A percentile compares a stretch with the other conserved stretches of the same genome.
These are phyloP conservation scores for Berberis thunbergii DNA, from an alignment of 164 flowering plant species.

Conservation along the genomic window DNA sequence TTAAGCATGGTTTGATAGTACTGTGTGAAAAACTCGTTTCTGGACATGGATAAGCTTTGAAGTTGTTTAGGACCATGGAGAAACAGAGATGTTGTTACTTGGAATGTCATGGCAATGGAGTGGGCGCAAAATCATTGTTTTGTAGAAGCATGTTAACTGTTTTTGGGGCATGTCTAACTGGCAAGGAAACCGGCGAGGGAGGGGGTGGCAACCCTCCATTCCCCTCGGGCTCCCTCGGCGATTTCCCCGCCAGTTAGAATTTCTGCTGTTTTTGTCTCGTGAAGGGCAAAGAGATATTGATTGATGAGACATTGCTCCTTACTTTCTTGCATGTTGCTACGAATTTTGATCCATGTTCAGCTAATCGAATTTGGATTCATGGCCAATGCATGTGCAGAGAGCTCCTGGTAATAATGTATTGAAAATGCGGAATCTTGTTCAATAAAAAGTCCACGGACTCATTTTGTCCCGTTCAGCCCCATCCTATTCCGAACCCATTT, in stretches of 20 bases:
- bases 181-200: too few species aligned
- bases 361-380: slow-evolving; percentile 39
- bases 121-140: slow-evolving; percentile 29
- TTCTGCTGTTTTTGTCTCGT: slow-evolving; percentile 29
- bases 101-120: slow-evolving; percentile 58
- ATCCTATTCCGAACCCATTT: too few species aligned
- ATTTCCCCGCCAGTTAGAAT: too few species aligned
- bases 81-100: slow-evolving; percentile 39
- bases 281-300: slow-evolving; percentile 39
- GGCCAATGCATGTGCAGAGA: slow-evolving; percentile 15
- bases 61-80: slow-evolving; percentile 26
- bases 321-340: slow-evolving; percentile 48
- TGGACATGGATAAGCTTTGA: slow-evolving; percentile 39
- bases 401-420: too few species aligned
- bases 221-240: too few species aligned
- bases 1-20: slow-evolving; percentile 28
- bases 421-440: too few species aligned
- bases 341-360: slow-evolving; percentile 37
- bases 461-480: too few species aligned
- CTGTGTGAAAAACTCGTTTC: slow-evolving; percentile 39
- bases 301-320: slow-evolving; percentile 41
- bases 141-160: slow-evolving; percentile 41
- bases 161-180: too few species aligned
- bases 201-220: too few species aligned
- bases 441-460: too few species aligned